phyloP scores from a whole-genome alignment of 139 green algal genomes.

The Micractinium conductrix region DNA sequence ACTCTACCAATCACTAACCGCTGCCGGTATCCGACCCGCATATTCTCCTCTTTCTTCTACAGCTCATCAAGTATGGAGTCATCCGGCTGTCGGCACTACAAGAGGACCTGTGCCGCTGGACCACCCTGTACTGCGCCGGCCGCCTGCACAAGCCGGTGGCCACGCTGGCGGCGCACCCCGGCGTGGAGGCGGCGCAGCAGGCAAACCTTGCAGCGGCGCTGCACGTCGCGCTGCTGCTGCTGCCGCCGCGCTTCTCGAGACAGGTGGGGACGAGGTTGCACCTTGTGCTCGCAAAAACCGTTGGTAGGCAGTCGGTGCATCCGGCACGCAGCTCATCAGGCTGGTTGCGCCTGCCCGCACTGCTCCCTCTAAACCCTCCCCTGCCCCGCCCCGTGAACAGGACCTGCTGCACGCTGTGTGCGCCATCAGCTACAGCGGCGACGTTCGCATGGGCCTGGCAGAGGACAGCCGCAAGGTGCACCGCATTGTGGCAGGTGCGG shows the following conservation, averaged over 20 bases:
- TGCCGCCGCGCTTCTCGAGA: slow-evolving; percentile 65
- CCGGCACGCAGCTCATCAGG: too few species aligned
- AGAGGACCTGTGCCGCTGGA: slow-evolving; percentile 77
- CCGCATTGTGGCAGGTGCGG: slow-evolving; percentile 69
- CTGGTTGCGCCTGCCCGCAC: too few species aligned
- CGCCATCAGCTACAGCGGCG: slow-evolving; percentile 84
- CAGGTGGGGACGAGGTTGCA: too few species aligned
- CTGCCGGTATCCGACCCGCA: too few species aligned
- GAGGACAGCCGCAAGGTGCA: slow-evolving; percentile 88
- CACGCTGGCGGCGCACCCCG: slow-evolving; percentile 39
- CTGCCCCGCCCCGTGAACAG: slow-evolving; percentile 33
- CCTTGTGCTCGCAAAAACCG: too few species aligned
- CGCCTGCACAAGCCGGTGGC: slow-evolving; percentile 89
- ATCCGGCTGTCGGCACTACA: slow-evolving; percentile 54
- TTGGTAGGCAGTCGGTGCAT: too few species aligned
- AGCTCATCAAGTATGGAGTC: slow-evolving; percentile 91
- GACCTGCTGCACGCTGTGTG: slow-evolving; percentile 75
- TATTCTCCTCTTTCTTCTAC: too few species aligned
- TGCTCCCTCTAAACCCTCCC: not conserved
- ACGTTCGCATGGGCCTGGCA: slow-evolving; percentile 82
- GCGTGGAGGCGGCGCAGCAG: slow-evolving; percentile 12
- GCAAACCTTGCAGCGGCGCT: slow-evolving; percentile 76
- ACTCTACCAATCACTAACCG: too few species aligned
- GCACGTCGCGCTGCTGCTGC: slow-evolving; percentile 73
- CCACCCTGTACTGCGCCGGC: slow-evolving; percentile 78